These are phyloP conservation scores for Chaetomium fimeti DNA, from an alignment of 495 filamentous ascomycete genomes.

Conservation along the genomic window DNA sequence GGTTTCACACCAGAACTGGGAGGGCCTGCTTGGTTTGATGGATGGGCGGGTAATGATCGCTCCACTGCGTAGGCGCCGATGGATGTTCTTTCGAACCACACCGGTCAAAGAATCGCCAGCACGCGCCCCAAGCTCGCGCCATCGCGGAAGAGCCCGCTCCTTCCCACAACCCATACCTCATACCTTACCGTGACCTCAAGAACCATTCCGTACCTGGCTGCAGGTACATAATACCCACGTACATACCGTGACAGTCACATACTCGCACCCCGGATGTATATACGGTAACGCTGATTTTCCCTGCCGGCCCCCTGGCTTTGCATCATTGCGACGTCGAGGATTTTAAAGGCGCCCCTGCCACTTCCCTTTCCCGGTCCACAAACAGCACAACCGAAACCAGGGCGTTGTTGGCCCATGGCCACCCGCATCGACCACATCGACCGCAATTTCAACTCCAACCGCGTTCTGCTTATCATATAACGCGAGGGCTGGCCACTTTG, in stretches of 20 bases:
- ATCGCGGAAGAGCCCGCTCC: neutral
- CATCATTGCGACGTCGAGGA: slow-evolving; percentile 19
- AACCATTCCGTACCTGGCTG: neutral
- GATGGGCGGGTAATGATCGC: neutral
- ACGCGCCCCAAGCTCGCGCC: neutral
- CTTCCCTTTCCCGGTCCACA: slow-evolving; percentile 14
- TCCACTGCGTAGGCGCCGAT: neutral
- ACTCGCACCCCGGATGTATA: neutral
- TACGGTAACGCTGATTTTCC: slow-evolving; percentile 8
- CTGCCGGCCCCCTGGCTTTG: neutral
- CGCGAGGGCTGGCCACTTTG: slow-evolving; percentile 9
- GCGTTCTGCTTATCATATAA: slow-evolving; percentile 15
- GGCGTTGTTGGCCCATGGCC: slow-evolving; percentile 18
- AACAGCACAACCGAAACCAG: slow-evolving; percentile 12
- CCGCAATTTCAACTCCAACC: slow-evolving; percentile 14
- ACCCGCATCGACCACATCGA: slow-evolving; percentile 13
- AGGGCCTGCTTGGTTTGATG: neutral
- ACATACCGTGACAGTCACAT: neutral
- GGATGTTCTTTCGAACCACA: no score
- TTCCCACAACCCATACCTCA: neutral
- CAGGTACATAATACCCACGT: neutral
- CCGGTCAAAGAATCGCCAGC: neutral
- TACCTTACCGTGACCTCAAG: neutral
- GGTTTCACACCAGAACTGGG: neutral
- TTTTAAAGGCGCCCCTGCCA: slow-evolving; percentile 18